These are phyloP conservation scores for Boletus reticuloceps DNA, from an alignment of 768 basidiomycete species.

Conservation along the genomic window DNA sequence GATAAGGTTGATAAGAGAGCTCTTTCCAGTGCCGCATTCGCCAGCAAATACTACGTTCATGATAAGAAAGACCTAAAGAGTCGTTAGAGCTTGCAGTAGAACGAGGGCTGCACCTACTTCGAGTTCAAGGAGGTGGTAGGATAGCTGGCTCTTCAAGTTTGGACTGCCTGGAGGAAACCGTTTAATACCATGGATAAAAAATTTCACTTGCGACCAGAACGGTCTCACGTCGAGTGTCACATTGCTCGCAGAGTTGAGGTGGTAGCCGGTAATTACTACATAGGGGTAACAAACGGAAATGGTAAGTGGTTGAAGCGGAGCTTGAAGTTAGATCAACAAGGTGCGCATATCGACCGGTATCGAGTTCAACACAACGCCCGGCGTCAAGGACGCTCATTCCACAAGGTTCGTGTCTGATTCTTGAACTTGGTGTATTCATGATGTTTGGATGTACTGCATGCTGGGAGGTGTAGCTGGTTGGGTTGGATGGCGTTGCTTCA, in stretches of 20 bases:
- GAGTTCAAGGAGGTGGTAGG: neutral
- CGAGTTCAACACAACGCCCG: slow-evolving; percentile 17
- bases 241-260: neutral
- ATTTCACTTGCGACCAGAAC: too few relatives aligned
- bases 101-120: neutral
- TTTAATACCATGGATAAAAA: slow-evolving; percentile 8
- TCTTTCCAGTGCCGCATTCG: slow-evolving; percentile 26
- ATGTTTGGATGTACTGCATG: neutral
- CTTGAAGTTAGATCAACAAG: slow-evolving; percentile 16
- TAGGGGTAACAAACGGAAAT: slow-evolving; percentile 8
- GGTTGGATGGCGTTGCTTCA: slow-evolving; percentile 20
- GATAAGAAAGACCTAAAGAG: neutral
- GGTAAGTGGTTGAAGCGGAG: slow-evolving; percentile 22
- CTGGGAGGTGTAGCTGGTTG: neutral
- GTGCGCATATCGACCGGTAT: slow-evolving; percentile 7
- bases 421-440: neutral
- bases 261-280: neutral
- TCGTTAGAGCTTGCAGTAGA: neutral
- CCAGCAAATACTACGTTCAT: slow-evolving; percentile 26
- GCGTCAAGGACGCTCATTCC: slow-evolving; percentile 16
- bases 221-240: neutral
- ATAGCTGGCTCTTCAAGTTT: neutral
- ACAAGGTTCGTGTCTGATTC: slow-evolving; percentile 22
- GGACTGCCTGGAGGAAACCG: neutral
- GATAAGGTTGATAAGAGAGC: slow-evolving; percentile 25